Evolutionary conservation across 441 rosid species (phyloP).

Genomic region (Erysimum pusillum): DNA sequence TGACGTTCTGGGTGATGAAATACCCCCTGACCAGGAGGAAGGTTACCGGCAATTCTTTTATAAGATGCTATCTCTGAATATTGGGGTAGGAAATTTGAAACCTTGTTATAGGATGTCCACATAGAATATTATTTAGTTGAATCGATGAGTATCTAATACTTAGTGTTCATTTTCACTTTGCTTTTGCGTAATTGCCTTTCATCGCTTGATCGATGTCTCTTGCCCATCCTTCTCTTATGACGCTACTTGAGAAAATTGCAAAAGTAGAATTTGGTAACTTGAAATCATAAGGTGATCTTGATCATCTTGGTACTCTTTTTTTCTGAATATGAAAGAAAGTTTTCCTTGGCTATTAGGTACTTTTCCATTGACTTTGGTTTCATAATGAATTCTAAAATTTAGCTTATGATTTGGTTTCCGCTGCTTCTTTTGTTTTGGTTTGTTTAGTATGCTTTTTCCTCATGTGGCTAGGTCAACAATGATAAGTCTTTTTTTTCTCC

Average conservation of each 20-base stretch:
- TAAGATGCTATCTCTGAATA: conserved; percentile 71
- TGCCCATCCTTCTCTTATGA: conserved; percentile 3
- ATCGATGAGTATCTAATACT: not conserved
- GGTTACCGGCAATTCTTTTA: conserved; percentile 74
- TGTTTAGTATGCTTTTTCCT: conserved; percentile 4
- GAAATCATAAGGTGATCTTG: conserved; percentile 9
- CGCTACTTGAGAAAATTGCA: conserved; percentile 15
- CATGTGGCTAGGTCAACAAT: not conserved
- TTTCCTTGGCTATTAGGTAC: conserved; percentile 16
- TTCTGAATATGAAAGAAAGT: conserved; percentile 21
- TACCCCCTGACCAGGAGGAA: conserved; percentile 83
- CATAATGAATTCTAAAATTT: not conserved
- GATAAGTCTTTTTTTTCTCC: not conserved
- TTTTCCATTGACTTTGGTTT: conserved; percentile 1
- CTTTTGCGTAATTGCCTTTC: conserved; percentile 24
- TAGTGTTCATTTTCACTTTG: conserved; percentile 12
- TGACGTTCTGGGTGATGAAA: conserved; percentile 96
- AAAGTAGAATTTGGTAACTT: conserved; percentile 22
- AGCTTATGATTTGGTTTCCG: not conserved
- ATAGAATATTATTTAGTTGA: conserved; percentile 12
- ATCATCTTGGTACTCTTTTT: conserved; percentile 1
- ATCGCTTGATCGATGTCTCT: not conserved
- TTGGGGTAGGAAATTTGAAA: conserved; percentile 62
- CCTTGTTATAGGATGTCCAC: conserved; percentile 24
- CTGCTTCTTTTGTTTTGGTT: conserved; percentile 2